Evolutionary conservation across 345 rosid species (phyloP), one percentile per base, ranked within the genome.

Genomic region (Lumnitzera racemosa): DNA sequence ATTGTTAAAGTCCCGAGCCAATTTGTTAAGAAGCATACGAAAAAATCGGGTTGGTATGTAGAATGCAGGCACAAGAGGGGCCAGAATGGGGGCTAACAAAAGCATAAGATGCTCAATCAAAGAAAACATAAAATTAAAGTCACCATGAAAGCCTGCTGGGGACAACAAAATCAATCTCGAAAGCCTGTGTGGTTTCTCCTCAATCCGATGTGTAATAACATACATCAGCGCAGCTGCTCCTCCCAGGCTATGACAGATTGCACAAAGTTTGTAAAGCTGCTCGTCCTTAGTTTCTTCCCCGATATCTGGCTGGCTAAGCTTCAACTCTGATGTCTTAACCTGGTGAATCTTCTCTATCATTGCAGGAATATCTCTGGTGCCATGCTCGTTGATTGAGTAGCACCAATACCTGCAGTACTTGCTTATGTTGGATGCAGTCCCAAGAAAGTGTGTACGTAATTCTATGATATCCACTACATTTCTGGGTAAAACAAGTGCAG

Each of bases 11-110:
- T 94, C 99, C 47, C 99, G 86, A 1, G 88, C 99, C 84, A 94
- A 59, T 75, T 94, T 94, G 77, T 94, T 88, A 52, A 94, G 70
- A 69, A 94, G 78, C 97, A 94, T 81, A 5, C 97, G 91, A 68
- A 90, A 94, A 80, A 90, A 94, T 60, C 91, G 80, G 68, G 99
- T 94, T 0, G 99, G 99, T 58, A 94, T 90, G 69, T 94, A 90
- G 60, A 94, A 80, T 60, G 87, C 97, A 53, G 97, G 97, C n/a
- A 94, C 70, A 0, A 88, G 24, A 15, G 17, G 76, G 27, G 70
- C 79, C 67, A 90, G 63, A 55, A 88, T 64, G 2, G 97, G 97
- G 53, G 95, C 85, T 51, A 81, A 51, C 15, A 74, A 41, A 36
- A 84, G 82, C 71, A 83, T 74, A 51, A 80, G 13, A 56, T 88